Base-by-base conservation (phyloP, 352 stramenopile species). In the Pythium guiyangense region DNA sequence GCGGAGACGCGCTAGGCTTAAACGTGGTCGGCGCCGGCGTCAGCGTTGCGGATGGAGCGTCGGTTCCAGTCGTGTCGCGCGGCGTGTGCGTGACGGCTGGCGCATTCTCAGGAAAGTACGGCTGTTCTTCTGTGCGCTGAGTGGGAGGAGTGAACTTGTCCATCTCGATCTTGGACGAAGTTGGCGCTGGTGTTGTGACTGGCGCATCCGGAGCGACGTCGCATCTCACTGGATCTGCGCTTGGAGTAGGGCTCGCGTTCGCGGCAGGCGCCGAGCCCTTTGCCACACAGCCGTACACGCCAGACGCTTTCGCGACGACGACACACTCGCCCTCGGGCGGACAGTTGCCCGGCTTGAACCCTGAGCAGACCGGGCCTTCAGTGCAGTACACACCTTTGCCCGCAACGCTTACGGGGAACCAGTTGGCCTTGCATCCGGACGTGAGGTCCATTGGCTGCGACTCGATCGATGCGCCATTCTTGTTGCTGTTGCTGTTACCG, bases 331-430 rank as follows among this genome's bases (percentile, higher is more conserved):
- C 64, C 34, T 59, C 67, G 34, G 50, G 72, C 14, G 47, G 70
- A 37, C 70, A 79, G 51, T 47, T 70, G 60, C 57, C 62, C 14
- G 15, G 20, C 25, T 27, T 29, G 29, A 46, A 34, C 3, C 63
- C 53, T 4, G 52, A 27, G 40, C 70, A 79, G 10, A 70, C 60
- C 0, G 67, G 67, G 0, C 65, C 67, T 43, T 72, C 52, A n/a
- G 65, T 43, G 49, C 70, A 79, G 49, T 62, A 76, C 29, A 69
- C 71, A 18, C 51, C 57, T 12, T 64, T 42, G 14, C 64, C 66
- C 1, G 47, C 64, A 14, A 75, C 70, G n/a, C n/a, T n/a, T n/a
- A n/a, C n/a, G n/a, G n/a, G n/a, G n/a, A n/a, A n/a, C n/a, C n/a
- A n/a, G n/a, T n/a, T n/a, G n/a, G n/a, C n/a, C n/a, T n/a, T n/a